Conservation (phyloP, 2,329 filamentous ascomycete genomes). For the Cadophora sp. region DNA sequence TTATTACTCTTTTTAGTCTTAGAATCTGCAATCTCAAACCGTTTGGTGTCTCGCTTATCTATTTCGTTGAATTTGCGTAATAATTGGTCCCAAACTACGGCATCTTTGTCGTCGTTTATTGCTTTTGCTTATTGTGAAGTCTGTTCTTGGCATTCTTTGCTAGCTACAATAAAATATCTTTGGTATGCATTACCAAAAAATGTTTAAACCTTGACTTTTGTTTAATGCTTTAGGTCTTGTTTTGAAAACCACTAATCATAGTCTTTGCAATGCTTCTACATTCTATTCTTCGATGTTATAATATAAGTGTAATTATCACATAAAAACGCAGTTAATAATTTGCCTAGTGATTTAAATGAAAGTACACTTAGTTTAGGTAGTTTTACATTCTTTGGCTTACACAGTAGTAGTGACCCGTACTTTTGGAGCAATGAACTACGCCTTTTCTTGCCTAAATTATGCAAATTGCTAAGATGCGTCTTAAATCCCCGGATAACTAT, state of each 20-base stretch:
- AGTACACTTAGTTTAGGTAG: neutral
- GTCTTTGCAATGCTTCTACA: neutral
- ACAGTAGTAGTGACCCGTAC: neutral
- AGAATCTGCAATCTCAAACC: conserved; percentile 2
- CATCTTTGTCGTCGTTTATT: neutral
- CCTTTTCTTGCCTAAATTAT: neutral
- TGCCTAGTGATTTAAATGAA: neutral
- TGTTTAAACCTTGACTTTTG: neutral
- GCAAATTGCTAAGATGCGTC: neutral
- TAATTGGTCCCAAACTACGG: neutral
- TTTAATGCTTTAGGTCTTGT: neutral
- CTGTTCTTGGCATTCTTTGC: neutral
- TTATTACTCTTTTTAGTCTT: neutral
- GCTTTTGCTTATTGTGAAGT: neutral
- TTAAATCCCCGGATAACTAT: too few species aligned
- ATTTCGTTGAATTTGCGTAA: neutral
- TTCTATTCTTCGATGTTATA: neutral
- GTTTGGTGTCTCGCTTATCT: neutral
- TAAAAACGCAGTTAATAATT: neutral
- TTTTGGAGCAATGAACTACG: neutral
- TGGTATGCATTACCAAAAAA: neutral
- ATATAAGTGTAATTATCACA: neutral
- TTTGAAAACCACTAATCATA: neutral
- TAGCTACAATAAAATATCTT: neutral
- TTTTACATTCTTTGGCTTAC: neutral